These are phyloP conservation scores for Cyberlindnera nakhonratchasimensis DNA, from an alignment of 805 yeast genomes.

Conservation along the genomic window DNA sequence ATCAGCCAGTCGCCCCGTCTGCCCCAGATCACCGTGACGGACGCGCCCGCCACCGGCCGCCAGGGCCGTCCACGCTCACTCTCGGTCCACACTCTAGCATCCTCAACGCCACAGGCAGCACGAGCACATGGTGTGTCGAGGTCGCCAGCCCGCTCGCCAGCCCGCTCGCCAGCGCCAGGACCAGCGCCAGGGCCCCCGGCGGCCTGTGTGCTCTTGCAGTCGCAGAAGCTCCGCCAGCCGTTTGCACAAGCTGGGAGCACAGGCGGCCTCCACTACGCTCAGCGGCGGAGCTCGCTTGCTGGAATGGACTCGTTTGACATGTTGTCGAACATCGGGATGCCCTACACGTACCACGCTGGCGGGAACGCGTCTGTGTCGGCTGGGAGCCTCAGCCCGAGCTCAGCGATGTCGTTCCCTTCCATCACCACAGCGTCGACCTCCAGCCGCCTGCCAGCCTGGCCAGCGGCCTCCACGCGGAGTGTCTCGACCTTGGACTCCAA, in stretches of 20 bases:
- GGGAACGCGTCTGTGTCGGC: neutral
- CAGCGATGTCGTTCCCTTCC: constrained; percentile 3
- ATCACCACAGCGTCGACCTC: constrained; percentile 9
- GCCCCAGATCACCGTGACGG: constrained; percentile 3
- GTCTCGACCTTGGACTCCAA: constrained; percentile 8
- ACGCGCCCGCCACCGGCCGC: neutral
- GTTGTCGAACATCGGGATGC: constrained; percentile 23
- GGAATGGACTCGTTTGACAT: constrained; percentile 19
- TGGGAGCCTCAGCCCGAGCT: constrained; percentile 10
- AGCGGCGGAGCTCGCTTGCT: constrained; percentile 20
- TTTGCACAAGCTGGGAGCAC: neutral
- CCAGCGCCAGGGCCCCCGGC: constrained; percentile 5
- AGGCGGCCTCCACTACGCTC: neutral
- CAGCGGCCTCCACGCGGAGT: no score
- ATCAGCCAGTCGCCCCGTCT: neutral
- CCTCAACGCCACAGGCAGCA: no score
- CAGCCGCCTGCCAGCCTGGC: no score
- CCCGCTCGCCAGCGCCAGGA: constrained; percentile 15
- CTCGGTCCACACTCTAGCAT: no score
- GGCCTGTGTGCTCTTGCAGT: constrained; percentile 8
- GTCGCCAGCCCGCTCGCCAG: constrained; percentile 26
- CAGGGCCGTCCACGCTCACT: constrained; percentile 14
- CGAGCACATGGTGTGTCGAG: no score
- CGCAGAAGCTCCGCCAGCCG: constrained; percentile 15
- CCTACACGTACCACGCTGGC: constrained; percentile 13